Percentiles rank a stretch among this genome's conserved stretches.
These are phyloP conservation scores for Microdochium paspali DNA, from an alignment of 2,329 filamentous ascomycete species.

Conservation along the genomic window DNA sequence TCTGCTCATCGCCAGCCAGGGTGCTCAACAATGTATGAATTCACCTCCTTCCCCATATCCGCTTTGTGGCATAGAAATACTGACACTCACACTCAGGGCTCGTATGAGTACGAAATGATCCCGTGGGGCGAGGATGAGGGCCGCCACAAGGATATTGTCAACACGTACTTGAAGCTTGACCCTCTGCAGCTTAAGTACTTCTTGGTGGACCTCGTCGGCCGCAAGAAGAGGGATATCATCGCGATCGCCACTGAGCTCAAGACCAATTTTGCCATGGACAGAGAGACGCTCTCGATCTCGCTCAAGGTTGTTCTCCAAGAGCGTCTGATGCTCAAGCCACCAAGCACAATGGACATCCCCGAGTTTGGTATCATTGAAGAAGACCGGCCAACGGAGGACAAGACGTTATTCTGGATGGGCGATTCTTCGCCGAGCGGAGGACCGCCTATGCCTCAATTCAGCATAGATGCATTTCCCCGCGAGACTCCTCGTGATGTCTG, in stretches of 20 bases:
- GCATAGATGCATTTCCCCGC: constrained; percentile 8
- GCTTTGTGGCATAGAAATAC: neutral
- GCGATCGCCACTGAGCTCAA: constrained; percentile 21
- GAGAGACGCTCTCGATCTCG: constrained; percentile 15
- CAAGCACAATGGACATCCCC: constrained; percentile 7
- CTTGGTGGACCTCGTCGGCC: constrained; percentile 34
- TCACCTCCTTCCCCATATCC: neutral
- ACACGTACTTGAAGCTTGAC: constrained; percentile 35
- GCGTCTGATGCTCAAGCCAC: constrained; percentile 9
- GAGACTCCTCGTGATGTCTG: constrained; percentile 8
- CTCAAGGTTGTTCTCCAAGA: constrained; percentile 17
- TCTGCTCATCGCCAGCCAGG: constrained; percentile 15
- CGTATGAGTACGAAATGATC: constrained; percentile 10
- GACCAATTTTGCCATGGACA: constrained; percentile 27
- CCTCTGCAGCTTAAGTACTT: constrained; percentile 40
- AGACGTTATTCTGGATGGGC: constrained; percentile 7
- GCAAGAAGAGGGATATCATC: constrained; percentile 34
- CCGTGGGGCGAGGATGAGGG: constrained; percentile 16
- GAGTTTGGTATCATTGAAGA: constrained; percentile 16
- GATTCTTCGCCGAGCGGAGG: constrained; percentile 14
- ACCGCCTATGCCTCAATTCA: constrained; percentile 9
- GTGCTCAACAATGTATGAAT: neutral
- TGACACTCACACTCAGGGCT: neutral
- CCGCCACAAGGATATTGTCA: constrained; percentile 20
- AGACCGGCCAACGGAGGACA: constrained; percentile 8